Conservation (phyloP, 106 monocot species). For the Acanthochlamys bracteata region DNA sequence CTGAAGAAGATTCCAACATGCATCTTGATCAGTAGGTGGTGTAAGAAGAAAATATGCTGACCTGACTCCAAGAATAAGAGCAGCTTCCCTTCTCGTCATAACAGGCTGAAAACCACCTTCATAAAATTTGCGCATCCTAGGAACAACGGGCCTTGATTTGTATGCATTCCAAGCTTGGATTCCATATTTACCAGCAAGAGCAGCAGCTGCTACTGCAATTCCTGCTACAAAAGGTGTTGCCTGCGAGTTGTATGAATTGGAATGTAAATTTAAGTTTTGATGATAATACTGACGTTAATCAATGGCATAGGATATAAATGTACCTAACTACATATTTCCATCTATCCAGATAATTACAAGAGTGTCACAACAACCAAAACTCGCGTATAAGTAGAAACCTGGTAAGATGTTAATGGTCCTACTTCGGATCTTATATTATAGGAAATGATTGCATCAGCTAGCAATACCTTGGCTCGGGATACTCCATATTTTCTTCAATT, state of each 20-base stretch:
- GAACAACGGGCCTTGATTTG: constrained; percentile 63
- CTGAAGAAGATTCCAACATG: not conserved
- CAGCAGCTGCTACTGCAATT: constrained; percentile 78
- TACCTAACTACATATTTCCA: too few species aligned
- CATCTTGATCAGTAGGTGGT: not conserved
- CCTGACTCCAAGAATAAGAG: constrained; percentile 86
- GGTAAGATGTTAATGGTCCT: too few species aligned
- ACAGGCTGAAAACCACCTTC: constrained; percentile 87
- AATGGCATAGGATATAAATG: too few species aligned
- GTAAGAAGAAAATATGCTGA: constrained; percentile 13
- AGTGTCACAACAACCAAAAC: too few species aligned
- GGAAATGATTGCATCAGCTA: too few species aligned
- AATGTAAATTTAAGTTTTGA: not conserved
- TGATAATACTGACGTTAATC: too few species aligned
- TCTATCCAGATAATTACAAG: too few species aligned
- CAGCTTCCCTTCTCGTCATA: constrained; percentile 85
- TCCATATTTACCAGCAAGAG: constrained; percentile 74
- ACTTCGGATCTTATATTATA: too few species aligned
- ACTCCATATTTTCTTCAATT: too few species aligned
- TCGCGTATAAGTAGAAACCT: too few species aligned
- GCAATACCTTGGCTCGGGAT: too few species aligned
- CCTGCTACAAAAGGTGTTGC: constrained; percentile 79
- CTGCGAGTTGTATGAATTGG: constrained; percentile 11
- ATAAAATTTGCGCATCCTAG: constrained; percentile 82
- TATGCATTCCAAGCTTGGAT: constrained; percentile 90